Conservation (phyloP, 1,139 yeast species). For the Protomyces arabidopsidicola region DNA sequence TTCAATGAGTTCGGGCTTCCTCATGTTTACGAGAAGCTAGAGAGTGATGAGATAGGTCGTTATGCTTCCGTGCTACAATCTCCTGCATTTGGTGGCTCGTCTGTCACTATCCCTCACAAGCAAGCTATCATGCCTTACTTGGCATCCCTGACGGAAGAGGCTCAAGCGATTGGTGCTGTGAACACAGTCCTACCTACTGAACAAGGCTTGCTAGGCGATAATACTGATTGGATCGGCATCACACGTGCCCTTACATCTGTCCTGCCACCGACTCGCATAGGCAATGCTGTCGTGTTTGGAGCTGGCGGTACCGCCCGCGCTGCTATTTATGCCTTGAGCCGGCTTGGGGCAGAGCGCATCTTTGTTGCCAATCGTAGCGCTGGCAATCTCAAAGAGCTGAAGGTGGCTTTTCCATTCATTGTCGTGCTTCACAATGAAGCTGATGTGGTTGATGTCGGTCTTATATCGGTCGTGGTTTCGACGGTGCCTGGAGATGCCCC, state of each 20-base stretch:
- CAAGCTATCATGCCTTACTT: slow-evolving; percentile 32
- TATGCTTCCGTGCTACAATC: slow-evolving; percentile 20
- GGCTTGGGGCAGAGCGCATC: slow-evolving; percentile 71
- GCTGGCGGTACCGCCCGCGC: slow-evolving; percentile 98
- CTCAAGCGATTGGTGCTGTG: slow-evolving; percentile 79
- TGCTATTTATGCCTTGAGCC: slow-evolving; percentile 78
- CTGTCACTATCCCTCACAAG: slow-evolving; percentile 35
- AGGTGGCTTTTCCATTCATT: slow-evolving; percentile 62
- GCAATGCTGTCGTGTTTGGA: slow-evolving; percentile 69
- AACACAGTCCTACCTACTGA: slow-evolving; percentile 65
- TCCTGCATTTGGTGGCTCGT: slow-evolving; percentile 34
- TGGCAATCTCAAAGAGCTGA: slow-evolving; percentile 58
- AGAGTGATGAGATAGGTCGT: slow-evolving; percentile 57
- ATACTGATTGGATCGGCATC: slow-evolving; percentile 95
- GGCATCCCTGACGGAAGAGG: slow-evolving; percentile 56
- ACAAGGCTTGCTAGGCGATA: slow-evolving; percentile 63
- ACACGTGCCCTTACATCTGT: slow-evolving; percentile 47
- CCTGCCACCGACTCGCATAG: slow-evolving; percentile 35
- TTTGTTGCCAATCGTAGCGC: slow-evolving; percentile 78
- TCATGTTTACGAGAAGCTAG: slow-evolving; percentile 63
- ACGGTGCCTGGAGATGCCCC: slow-evolving; percentile 88
- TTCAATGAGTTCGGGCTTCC: slow-evolving; percentile 72
- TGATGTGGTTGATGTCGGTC: slow-evolving; percentile 32
- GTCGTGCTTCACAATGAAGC: slow-evolving; percentile 53
- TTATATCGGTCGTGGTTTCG: slow-evolving; percentile 55